Conservation (phyloP, 139 green algal genomes). For the Micractinium conductrix region DNA sequence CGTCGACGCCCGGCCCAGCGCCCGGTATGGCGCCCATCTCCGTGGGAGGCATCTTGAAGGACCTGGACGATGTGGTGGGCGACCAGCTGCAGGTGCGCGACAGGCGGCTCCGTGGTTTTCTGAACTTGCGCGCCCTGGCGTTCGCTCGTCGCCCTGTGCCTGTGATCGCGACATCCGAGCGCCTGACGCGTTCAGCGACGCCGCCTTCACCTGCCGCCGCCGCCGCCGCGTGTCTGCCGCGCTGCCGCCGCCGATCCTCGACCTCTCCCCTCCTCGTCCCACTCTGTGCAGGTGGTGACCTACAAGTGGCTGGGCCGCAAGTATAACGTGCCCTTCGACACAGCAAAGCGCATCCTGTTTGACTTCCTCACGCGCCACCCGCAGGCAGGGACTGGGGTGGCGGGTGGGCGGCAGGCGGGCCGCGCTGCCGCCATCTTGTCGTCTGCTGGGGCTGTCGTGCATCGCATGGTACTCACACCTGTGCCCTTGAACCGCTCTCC, state of each 20-base stretch:
- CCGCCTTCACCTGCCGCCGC: background rate
- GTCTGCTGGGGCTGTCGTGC: background rate
- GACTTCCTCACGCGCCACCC: constrained; percentile 37
- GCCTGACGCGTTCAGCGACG: background rate
- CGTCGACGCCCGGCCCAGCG: no score
- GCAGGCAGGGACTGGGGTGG: constrained; percentile 2
- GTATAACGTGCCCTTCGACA: constrained; percentile 49
- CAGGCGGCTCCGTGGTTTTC: background rate
- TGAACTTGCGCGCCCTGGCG: no score
- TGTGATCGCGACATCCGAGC: background rate
- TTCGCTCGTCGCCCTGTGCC: no score
- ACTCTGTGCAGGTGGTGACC: constrained; percentile 44
- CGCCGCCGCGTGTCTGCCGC: background rate
- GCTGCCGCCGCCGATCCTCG: no score
- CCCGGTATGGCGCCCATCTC: background rate
- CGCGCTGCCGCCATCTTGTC: background rate
- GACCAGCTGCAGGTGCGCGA: constrained; percentile 26
- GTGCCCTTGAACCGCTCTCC: background rate
- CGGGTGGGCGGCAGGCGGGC: no score
- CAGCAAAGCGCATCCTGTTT: constrained; percentile 56
- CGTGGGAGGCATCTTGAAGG: background rate
- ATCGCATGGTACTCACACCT: background rate
- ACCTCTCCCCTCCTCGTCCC: background rate
- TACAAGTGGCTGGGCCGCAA: constrained; percentile 62
- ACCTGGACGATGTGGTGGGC: constrained; percentile 29